Percentiles rank a stretch among this genome's conserved stretches.
phyloP scores from a whole-genome alignment of 805 yeast genomes.

The Metschnikowia koreensis region DNA sequence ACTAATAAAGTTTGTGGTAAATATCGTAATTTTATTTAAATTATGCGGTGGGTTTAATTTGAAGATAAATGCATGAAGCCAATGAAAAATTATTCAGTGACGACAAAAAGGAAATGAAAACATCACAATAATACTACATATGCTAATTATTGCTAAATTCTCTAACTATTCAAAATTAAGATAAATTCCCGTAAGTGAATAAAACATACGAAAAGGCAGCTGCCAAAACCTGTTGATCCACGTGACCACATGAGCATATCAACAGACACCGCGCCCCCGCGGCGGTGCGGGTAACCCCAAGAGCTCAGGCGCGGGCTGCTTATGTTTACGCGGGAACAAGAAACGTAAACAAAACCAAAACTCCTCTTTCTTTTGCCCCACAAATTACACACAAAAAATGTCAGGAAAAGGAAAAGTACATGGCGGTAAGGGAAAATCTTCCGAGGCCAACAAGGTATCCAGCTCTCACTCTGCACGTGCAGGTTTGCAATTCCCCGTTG shows the following conservation, averaged over 20 bases:
- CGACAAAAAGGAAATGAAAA: too few species aligned
- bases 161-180: too few species aligned
- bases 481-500: conserved; percentile 95
- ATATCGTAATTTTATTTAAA: too few species aligned
- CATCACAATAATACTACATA: too few species aligned
- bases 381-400: conserved; percentile 43
- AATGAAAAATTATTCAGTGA: too few species aligned
- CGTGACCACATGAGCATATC: not conserved
- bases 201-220: too few species aligned
- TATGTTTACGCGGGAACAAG: conserved; percentile 12
- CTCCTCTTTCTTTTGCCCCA: conserved; percentile 13
- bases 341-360: conserved; percentile 17
- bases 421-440: conserved; percentile 96
- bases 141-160: too few species aligned
- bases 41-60: too few species aligned
- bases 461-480: conserved; percentile 94
- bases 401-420: conserved; percentile 85
- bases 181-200: too few species aligned
- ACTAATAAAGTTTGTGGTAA: too few species aligned
- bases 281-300: conserved; percentile 11
- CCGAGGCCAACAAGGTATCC: conserved; percentile 63
- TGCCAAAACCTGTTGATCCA: too few species aligned
- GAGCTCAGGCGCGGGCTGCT: conserved; percentile 6
- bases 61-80: too few species aligned
- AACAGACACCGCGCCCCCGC: conserved; percentile 3